Evolutionary conservation across 1,284 basidiomycete species (phyloP).

Genomic region (Leccinum pachyderme): DNA sequence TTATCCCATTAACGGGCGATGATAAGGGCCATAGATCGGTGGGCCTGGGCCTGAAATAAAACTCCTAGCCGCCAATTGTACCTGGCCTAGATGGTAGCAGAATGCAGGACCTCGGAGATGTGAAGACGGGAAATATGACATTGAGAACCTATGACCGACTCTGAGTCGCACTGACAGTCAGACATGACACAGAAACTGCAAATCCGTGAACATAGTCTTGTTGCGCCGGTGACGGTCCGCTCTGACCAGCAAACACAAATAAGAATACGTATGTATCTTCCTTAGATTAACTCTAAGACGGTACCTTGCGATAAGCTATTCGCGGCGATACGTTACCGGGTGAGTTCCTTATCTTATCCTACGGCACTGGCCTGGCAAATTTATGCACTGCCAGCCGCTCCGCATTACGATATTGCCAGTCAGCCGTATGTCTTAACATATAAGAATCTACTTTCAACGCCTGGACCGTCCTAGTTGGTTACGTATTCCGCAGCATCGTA

Average conservation of each 20-base stretch:
- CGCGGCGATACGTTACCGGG: neutral
- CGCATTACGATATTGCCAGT: neutral
- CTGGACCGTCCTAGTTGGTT: neutral
- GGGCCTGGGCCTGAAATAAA: neutral
- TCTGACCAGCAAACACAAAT: neutral
- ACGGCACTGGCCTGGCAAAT: neutral
- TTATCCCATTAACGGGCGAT: neutral
- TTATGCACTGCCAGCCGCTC: neutral
- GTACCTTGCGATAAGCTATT: neutral
- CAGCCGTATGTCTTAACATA: neutral
- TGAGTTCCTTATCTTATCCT: neutral
- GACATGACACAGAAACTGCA: neutral
- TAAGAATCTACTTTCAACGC: no score
- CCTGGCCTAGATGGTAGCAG: neutral
- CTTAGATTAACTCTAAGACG: neutral
- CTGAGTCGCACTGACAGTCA: no score
- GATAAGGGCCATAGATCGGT: neutral
- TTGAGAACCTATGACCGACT: no score
- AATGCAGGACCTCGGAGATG: neutral
- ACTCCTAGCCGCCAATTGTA: neutral
- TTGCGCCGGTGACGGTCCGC: no score
- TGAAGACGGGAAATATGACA: neutral
- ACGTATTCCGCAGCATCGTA: neutral
- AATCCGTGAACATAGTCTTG: neutral
- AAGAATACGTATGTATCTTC: neutral